Evolutionary conservation across 306 rosid species (phyloP), one percentile per base, ranked within the genome.

Genomic region (Begonia peltatifolia): DNA sequence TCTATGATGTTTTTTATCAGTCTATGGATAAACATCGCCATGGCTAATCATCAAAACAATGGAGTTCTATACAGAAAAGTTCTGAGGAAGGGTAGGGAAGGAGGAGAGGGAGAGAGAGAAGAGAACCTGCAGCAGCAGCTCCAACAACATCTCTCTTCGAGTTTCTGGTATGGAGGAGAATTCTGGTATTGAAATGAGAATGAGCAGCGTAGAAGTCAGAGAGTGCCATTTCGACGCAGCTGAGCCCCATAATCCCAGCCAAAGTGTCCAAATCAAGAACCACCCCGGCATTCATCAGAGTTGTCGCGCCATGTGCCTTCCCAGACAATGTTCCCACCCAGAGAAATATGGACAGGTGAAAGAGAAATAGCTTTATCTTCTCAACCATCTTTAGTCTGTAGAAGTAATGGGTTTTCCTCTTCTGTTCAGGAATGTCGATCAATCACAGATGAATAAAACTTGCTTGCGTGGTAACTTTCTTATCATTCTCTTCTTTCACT

Each of bases 41-140:
- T 17, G 18, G 18, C 18, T 17, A 17, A 17, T 30, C 38, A 30
- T 30, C 38, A 30, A 30, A 30, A 44, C 12, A 44, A 10, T 44
- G 48, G 14, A 44, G 14, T 44, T 44, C 6, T 42, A 9, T 42
- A 42, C 12, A 42, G 46, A 42, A 42, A 2, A 9, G 10, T 42
- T 12, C 18, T 50, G 30, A 18, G 14, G 16, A 2, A 14, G n/a
- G n/a, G n/a, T n/a, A n/a, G n/a, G n/a, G n/a, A n/a, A n/a, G n/a
- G n/a, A n/a, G n/a, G n/a, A n/a, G n/a, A n/a, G n/a, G n/a, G n/a
- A n/a, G n/a, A 48, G 53, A 47, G 53, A 49, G 15, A 11, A 11
- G 12, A 13, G 53, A 49, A 59, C 64, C 64, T 59, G 14, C 47
- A 41, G 55, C 55, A 47, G 64, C 64, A 48, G 64, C 48, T 44